Conservation (phyloP, 345 rosid genomes). For the Lenwebbia sp. region DNA sequence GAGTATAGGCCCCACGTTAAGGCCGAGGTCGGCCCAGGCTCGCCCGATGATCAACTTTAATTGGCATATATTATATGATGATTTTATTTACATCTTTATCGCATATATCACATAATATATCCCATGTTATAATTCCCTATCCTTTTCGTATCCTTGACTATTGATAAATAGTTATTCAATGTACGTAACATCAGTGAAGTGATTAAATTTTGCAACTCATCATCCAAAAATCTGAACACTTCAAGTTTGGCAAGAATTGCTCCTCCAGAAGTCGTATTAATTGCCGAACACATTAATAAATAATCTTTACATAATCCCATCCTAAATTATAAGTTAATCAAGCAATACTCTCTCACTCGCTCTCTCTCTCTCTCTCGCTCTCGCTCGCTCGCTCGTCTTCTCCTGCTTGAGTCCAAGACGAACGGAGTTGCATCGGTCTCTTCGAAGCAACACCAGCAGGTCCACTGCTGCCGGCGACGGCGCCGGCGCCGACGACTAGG, state of each 20-base stretch:
- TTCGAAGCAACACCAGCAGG: background rate
- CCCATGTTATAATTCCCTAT: background rate
- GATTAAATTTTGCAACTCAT: background rate
- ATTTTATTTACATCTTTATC: background rate
- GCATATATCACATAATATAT: background rate
- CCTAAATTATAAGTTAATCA: background rate
- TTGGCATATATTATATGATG: rapidly evolving
- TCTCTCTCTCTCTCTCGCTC: background rate
- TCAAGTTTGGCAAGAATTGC: background rate
- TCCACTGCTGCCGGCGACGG: background rate
- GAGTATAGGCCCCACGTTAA: background rate
- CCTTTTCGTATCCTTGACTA: too few relatives aligned
- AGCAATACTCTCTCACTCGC: background rate
- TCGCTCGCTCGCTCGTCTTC: background rate
- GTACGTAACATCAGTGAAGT: background rate
- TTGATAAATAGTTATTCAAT: too few relatives aligned
- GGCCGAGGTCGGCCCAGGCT: background rate
- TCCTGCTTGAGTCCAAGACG: background rate
- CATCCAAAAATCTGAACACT: background rate
- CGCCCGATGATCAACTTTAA: background rate
- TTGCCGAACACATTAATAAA: background rate
- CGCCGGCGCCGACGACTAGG: background rate
- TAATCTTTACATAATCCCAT: background rate
- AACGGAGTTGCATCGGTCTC: background rate
- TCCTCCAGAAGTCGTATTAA: background rate